Conservation (phyloP, 148 eudicot species). For the Selenicereus undatus region DNA sequence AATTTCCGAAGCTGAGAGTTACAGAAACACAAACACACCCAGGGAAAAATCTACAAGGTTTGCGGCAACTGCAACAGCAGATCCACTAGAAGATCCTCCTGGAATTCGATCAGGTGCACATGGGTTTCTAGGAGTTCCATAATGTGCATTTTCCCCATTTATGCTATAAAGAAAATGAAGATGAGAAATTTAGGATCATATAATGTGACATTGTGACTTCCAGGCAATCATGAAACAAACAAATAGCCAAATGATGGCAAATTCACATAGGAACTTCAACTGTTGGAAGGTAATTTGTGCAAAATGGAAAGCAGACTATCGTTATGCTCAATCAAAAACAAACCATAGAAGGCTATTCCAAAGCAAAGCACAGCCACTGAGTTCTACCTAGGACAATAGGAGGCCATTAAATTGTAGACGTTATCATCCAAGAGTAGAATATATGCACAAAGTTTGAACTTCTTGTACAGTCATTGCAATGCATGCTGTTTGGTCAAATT, state of each 20-base stretch:
- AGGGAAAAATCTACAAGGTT: constrained; percentile 73
- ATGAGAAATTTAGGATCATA: not conserved
- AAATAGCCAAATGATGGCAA: not conserved
- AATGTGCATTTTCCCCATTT: constrained; percentile 80
- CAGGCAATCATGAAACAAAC: not conserved
- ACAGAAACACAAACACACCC: constrained; percentile 34
- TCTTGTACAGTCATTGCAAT: not conserved
- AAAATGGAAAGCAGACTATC: not conserved
- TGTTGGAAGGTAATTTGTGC: not conserved
- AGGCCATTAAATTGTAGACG: not conserved
- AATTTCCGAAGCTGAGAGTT: not conserved
- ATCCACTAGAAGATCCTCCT: constrained; percentile 96
- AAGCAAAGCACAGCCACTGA: too few relatives aligned
- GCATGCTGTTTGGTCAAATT: not conserved
- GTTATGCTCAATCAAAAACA: too few relatives aligned
- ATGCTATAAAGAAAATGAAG: constrained; percentile 44
- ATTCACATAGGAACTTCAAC: not conserved
- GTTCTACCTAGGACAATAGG: too few relatives aligned
- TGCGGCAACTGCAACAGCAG: constrained; percentile 91
- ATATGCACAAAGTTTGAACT: not conserved
- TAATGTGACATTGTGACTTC: not conserved
- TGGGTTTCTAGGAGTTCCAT: constrained; percentile 87
- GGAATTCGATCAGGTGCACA: constrained; percentile 75
- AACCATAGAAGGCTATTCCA: too few relatives aligned
- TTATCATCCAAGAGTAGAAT: not conserved